Conservation (phyloP, 345 rosid genomes). For the Gossypium longicalyx region DNA sequence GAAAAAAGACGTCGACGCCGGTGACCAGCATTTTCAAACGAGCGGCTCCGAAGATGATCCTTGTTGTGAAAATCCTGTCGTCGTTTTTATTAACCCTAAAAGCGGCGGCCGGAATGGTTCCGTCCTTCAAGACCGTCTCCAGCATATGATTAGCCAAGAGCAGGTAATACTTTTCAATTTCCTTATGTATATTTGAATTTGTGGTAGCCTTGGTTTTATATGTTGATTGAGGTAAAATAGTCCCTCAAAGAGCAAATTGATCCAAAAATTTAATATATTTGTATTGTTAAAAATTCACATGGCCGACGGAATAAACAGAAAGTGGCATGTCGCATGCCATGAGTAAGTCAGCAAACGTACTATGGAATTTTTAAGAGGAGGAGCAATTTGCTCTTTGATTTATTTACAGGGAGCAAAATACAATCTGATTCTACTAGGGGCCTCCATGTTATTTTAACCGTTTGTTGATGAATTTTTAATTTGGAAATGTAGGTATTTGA, state of each 20-base stretch:
- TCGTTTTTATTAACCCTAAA: slow-evolving; percentile 69
- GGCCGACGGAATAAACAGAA: no score
- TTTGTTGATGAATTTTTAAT: not conserved
- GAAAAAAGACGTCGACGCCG: slow-evolving; percentile 41
- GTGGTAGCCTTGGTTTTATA: not conserved
- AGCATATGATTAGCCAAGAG: slow-evolving; percentile 65
- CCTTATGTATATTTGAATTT: not conserved
- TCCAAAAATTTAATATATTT: no score
- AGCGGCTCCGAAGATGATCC: slow-evolving; percentile 6
- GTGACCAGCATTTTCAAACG: slow-evolving; percentile 9
- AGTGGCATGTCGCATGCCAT: no score
- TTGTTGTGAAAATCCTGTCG: slow-evolving; percentile 58
- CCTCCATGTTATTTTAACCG: no score
- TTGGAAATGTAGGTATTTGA: slow-evolving; percentile 67
- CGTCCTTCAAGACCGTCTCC: slow-evolving; percentile 59
- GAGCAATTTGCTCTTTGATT: no score
- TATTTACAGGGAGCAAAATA: no score
- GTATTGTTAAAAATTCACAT: no score
- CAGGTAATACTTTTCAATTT: slow-evolving; percentile 38
- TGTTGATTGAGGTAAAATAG: not conserved
- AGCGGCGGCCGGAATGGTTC: slow-evolving; percentile 92
- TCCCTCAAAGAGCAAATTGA: no score
- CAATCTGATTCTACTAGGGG: no score
- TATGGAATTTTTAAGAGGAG: no score
- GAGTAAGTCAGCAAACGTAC: no score